phyloP scores from a whole-genome alignment of 2,329 filamentous ascomycete species.

The Claviceps pusilla region DNA sequence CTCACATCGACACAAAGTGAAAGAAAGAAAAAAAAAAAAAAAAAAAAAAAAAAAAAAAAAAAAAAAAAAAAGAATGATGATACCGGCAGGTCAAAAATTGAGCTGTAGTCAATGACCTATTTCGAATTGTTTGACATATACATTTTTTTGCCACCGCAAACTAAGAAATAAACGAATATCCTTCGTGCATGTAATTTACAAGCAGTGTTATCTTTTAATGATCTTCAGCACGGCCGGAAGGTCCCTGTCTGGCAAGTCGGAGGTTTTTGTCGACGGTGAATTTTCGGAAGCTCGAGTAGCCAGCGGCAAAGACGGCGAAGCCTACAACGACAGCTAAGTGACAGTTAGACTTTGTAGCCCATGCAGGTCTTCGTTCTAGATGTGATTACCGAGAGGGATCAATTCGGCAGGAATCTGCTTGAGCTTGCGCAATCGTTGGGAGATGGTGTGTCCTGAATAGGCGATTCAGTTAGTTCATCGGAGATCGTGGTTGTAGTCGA shows the following conservation, averaged over 20 bases:
- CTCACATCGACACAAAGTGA: slow-evolving; percentile 12
- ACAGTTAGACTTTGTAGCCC: slow-evolving; percentile 1
- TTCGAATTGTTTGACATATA: slow-evolving; percentile 7
- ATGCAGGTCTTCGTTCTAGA: not conserved
- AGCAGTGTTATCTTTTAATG: slow-evolving; percentile 9
- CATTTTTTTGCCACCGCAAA: slow-evolving; percentile 6
- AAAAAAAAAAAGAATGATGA: not conserved
- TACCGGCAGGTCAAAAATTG: not conserved
- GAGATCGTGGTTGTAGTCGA: not conserved
- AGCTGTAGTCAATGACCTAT: slow-evolving; percentile 7
- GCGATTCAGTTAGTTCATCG: not conserved
- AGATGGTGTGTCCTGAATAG: slow-evolving; percentile 75
- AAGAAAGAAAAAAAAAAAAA: not conserved
- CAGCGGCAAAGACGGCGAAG: slow-evolving; percentile 67
- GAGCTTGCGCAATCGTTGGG: slow-evolving; percentile 80
- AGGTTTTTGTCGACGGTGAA: slow-evolving; percentile 83
- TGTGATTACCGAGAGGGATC: slow-evolving; percentile 66
- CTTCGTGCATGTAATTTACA: slow-evolving; percentile 1
- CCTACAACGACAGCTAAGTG: slow-evolving; percentile 64
- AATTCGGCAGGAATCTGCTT: slow-evolving; percentile 87
- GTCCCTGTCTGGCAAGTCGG: slow-evolving; percentile 60
- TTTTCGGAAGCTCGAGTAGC: slow-evolving; percentile 72
- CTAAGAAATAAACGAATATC: slow-evolving; percentile 1
- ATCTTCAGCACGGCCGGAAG: slow-evolving; percentile 23
- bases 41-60: not conserved